Base-by-base conservation (phyloP, 148 eudicot species). In the Camellia lanceoleosa region DNA sequence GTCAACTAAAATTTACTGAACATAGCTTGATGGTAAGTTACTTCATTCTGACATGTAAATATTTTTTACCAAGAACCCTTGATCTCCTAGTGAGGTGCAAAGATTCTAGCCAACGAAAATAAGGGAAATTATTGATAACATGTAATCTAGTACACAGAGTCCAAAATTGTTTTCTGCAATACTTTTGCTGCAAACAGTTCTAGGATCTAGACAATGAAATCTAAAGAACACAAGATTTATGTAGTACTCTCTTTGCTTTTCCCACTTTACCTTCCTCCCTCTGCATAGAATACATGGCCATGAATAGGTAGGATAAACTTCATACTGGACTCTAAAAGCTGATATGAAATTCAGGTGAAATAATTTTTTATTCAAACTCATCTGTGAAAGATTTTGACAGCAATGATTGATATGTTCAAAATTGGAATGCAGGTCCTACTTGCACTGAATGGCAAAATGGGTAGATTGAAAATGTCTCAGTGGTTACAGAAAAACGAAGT, bases 401-500 rank as follows among this genome's bases (percentile, higher is more conserved):
- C 13, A 65, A 54, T 18, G 13, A 66, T 54, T 49, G 5, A 30
- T 43, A 69, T 81, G 6, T 75, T 61, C 42, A 49, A 51, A 55
- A 70, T 58, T 61, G n/a, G 12, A 46, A 68, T 77, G 76, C 88
- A 96, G 99, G 94, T 93, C 78, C 83, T 96, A 81, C 95, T 93
- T 74, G 99, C 98, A 76, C 80, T 93, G 69, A 85, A 83, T 75
- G 98, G 99, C 60, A 83, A 76, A 51, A 91, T 89, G 89, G 89
- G 92, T 60, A 91, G 93, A 85, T 38, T 75, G 47, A 83, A 83
- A 46, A 86, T 91, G 88, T 87, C 92, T 43, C 86, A 87, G 62
- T 96, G 99, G 99, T 82, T 96, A 71, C 82, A 58, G 58, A 84
- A 80, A 78, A 87, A 90, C 61, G 94, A 92, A 41, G 87, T 91